Evolutionary conservation across 2,329 filamentous ascomycete genomes (phyloP).

Genomic region (Colletotrichum graminicola): DNA sequence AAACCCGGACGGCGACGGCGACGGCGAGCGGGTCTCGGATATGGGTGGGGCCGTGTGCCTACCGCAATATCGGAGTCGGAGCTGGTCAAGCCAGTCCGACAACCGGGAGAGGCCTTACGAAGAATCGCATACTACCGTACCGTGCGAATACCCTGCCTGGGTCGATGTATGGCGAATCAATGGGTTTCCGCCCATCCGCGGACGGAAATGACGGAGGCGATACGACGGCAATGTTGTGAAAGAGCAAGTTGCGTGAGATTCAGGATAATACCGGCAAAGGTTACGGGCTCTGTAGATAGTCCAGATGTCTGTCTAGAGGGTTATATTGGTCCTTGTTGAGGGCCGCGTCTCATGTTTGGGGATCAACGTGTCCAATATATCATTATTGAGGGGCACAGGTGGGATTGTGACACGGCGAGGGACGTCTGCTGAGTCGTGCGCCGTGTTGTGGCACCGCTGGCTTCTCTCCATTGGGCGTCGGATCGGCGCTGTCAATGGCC

Average conservation of each 20-base stretch:
- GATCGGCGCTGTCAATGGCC: neutral
- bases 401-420: conserved; percentile 23
- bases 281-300: neutral
- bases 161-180: neutral
- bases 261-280: conserved; percentile 6
- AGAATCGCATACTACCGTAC: neutral
- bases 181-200: neutral
- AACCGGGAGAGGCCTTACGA: neutral
- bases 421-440: conserved; percentile 29
- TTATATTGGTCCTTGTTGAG: neutral
- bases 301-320: neutral
- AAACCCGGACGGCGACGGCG: neutral
- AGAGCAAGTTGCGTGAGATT: neutral
- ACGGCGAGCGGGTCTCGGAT: neutral
- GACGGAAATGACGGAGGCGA: neutral
- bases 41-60: neutral
- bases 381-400: conserved; percentile 28
- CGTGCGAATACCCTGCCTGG: neutral
- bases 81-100: neutral
- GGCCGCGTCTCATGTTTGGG: conserved; percentile 10
- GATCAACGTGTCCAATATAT: conserved; percentile 14
- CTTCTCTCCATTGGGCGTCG: conserved; percentile 11
- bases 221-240: neutral
- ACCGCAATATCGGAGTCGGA: neutral
- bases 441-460: conserved; percentile 13